A percentile compares a stretch with the other conserved stretches of the same genome.
Conservation (phyloP, 2,329 filamentous ascomycete species). For the Talaromyces atroroseus region DNA sequence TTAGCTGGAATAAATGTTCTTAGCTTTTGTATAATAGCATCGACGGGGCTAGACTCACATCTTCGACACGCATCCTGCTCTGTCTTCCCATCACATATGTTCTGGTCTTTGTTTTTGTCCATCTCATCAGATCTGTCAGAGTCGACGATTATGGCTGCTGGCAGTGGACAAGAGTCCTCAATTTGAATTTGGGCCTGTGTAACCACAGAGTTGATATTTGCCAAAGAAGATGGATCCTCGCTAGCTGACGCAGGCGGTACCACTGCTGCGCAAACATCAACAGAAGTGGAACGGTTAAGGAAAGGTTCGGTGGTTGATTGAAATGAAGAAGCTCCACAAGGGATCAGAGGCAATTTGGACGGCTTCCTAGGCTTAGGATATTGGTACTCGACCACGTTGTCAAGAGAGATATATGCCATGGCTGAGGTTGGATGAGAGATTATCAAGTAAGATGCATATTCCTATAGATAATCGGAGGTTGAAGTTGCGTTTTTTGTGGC, state of each 20-base stretch:
- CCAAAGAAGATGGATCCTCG: not conserved
- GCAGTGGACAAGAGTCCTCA: not conserved
- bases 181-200: not conserved
- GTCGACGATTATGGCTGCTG: not conserved
- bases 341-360: not conserved
- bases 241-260: not conserved
- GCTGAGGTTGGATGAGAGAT: not conserved
- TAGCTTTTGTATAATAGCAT: constrained; percentile 1
- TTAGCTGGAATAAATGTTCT: not conserved
- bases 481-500: not conserved
- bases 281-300: not conserved
- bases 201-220: not conserved
- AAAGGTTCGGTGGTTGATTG: not conserved
- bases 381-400: not conserved
- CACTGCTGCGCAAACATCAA: not conserved
- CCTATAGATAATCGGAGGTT: not conserved
- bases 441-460: not conserved
- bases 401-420: not conserved
- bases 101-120: not conserved
- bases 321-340: not conserved
- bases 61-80: not conserved
- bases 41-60: not conserved
- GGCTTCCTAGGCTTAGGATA: not conserved
- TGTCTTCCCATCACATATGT: not conserved
- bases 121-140: not conserved